Evolutionary conservation across 2,329 filamentous ascomycete genomes (phyloP).

Genomic region (Fusarium algeriense): DNA sequence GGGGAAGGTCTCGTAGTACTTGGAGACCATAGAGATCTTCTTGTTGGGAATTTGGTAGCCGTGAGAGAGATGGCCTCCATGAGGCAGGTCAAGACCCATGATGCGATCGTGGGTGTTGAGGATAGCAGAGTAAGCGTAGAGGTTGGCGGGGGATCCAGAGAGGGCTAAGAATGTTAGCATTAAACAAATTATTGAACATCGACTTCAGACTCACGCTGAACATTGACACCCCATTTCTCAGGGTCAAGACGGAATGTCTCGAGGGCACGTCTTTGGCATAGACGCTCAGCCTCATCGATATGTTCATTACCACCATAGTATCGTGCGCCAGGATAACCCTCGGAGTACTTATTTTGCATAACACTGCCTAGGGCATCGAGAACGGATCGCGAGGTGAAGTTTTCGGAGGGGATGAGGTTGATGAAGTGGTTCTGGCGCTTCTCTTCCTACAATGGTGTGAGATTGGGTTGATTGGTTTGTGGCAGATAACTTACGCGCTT

Average conservation of each 20-base stretch:
- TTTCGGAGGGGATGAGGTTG: conserved; percentile 92
- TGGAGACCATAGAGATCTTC: conserved; percentile 95
- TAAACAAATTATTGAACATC: neutral
- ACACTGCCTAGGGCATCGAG: conserved; percentile 89
- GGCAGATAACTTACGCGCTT: conserved; percentile 73
- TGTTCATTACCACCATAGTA: conserved; percentile 97
- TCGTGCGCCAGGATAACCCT: conserved; percentile 92
- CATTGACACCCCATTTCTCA: conserved; percentile 94
- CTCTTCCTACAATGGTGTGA: conserved; percentile 76
- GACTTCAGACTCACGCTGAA: conserved; percentile 74
- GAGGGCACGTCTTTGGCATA: conserved; percentile 88
- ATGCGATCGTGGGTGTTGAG: conserved; percentile 91
- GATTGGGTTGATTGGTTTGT: neutral
- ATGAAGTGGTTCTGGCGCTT: conserved; percentile 95
- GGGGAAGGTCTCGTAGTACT: conserved; percentile 96
- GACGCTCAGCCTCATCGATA: conserved; percentile 87
- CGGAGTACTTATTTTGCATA: conserved; percentile 98
- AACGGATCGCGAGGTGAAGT: conserved; percentile 90
- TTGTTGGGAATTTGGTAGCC: conserved; percentile 93
- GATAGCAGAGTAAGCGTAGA: conserved; percentile 93
- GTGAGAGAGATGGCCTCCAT: conserved; percentile 93
- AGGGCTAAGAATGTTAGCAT: conserved; percentile 62
- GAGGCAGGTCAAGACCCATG: conserved; percentile 95
- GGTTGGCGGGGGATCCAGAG: conserved; percentile 77
- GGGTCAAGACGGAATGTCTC: conserved; percentile 85